Base-by-base conservation (phyloP, 2,329 filamentous ascomycete species). In the Colletotrichum zoysiae region DNA sequence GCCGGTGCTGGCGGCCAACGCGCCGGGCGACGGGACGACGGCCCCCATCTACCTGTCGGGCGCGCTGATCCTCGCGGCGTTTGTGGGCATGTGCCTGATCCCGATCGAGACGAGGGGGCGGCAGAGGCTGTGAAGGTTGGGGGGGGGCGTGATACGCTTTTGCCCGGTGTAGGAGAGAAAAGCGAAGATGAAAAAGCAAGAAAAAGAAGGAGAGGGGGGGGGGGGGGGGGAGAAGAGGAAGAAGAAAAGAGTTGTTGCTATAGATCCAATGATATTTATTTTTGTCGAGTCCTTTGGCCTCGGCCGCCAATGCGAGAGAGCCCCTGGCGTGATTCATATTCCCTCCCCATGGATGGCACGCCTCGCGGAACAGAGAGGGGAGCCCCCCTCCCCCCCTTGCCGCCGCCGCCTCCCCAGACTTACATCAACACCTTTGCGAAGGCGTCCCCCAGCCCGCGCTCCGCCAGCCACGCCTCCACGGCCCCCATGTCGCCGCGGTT, bases 1-100 rank as follows among this genome's bases (percentile, higher is more conserved):
- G 0, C 92, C 92, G 0, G 84, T 94, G 14, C 82, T 94, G 35
- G 92, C 92, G 2, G 88, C 89, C 0, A 90, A 83, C 23, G 80
- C 88, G 46, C 88, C 88, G 0, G 88, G 88, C 1, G 86, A 90
- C 71, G 88, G 89, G 11, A 85, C 87, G 18, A 88, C 85, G 55
- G 81, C 84, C 44, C 89, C 89, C 4, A 86, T 91, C 23, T 90
- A 88, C 75, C 81, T 91, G 71, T 87, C 87, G 42, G 89, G 85
- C 0, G 81, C 81, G 12, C 79, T 91, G 71, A 90, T 91, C 61
- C 76, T 91, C 56, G 83, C 85, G 4, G 88, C 89, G 0, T 91
- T 90, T 78, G 81, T 89, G 33, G 88, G 83, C 30, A 90, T 91
- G 81, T 85, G 87, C 53, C 76, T 88, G 74, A 88, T 91, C 70